phyloP scores from a whole-genome alignment of 352 stramenopile genomes.

The Pythium vanterpoolii region DNA sequence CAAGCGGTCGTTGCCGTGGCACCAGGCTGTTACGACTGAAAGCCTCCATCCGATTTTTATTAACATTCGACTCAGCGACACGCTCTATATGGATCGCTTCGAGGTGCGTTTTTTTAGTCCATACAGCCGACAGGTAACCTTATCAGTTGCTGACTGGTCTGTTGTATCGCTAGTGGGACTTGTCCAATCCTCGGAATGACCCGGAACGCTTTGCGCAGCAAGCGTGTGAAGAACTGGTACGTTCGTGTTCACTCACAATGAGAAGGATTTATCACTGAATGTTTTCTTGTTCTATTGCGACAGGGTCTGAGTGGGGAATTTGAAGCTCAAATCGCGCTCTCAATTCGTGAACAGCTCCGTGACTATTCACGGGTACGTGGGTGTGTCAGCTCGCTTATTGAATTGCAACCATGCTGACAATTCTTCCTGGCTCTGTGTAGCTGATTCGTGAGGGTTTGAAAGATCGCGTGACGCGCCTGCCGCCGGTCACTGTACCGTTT shows the following conservation, averaged over 20 bases:
- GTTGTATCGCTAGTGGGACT: slow-evolving; percentile 41
- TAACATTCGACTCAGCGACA: slow-evolving; percentile 80
- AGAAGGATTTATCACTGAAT: background rate
- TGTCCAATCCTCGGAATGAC: slow-evolving; percentile 61
- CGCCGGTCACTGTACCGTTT: slow-evolving; percentile 50
- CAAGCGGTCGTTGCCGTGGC: slow-evolving; percentile 49
- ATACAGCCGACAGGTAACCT: background rate
- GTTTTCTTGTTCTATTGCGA: background rate
- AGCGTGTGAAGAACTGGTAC: slow-evolving; percentile 70
- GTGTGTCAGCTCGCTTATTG: too few species aligned
- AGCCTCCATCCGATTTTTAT: slow-evolving; percentile 79
- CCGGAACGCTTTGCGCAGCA: slow-evolving; percentile 64
- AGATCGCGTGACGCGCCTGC: slow-evolving; percentile 53
- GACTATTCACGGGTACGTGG: slow-evolving; percentile 70
- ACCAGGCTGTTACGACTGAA: slow-evolving; percentile 46
- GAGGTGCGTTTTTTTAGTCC: slow-evolving; percentile 29
- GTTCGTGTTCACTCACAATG: background rate
- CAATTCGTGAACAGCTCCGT: slow-evolving; percentile 74
- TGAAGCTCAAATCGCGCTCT: slow-evolving; percentile 69
- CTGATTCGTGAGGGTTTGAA: slow-evolving; percentile 70
- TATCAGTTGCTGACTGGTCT: background rate
- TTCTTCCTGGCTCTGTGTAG: slow-evolving; percentile 18
- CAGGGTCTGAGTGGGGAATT: slow-evolving; percentile 78
- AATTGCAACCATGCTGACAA: too few species aligned
- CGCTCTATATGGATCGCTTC: slow-evolving; percentile 77